A percentile compares a stretch with the other conserved stretches of the same genome.
phyloP scores from a whole-genome alignment of 129 eudicot genomes.

The Tagetes erecta region DNA sequence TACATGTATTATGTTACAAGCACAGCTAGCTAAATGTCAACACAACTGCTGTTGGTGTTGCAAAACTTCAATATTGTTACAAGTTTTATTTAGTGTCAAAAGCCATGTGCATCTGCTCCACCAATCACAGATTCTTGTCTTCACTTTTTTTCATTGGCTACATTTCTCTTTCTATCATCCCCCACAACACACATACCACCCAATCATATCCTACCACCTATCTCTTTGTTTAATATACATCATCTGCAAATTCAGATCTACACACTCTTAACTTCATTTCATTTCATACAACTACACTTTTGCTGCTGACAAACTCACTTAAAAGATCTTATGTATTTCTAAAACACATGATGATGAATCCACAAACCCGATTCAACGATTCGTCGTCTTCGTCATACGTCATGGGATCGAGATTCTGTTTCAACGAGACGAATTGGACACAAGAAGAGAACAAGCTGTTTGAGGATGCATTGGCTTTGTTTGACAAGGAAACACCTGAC shows the following conservation, averaged over 20 bases:
- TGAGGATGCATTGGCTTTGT: conserved; percentile 71
- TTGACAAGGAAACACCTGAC: conserved; percentile 76
- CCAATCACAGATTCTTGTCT: conserved; percentile 52
- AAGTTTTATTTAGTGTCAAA: conserved; percentile 34
- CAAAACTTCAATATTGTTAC: conserved; percentile 27
- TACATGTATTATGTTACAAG: background rate
- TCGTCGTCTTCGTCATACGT: conserved; percentile 31
- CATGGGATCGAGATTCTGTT: conserved; percentile 44
- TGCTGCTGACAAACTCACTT: conserved; percentile 36
- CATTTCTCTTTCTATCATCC: conserved; percentile 19
- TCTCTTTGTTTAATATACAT: conserved; percentile 32
- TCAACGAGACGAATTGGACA: conserved; percentile 72
- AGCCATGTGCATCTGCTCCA: conserved; percentile 46
- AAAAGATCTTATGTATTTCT: conserved; percentile 40
- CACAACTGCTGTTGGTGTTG: conserved; percentile 29
- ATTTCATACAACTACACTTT: conserved; percentile 42
- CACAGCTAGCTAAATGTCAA: conserved; percentile 48
- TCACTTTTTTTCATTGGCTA: conserved; percentile 37
- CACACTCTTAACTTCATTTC: conserved; percentile 16
- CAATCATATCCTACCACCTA: conserved; percentile 62
- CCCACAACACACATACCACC: conserved; percentile 50
- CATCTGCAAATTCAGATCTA: conserved; percentile 42
- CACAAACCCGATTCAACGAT: conserved; percentile 38
- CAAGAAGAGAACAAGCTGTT: conserved; percentile 75
- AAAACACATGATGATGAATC: conserved; percentile 37